Evolutionary conservation across 495 filamentous ascomycete genomes (phyloP), one percentile per base, ranked within the genome.

Genomic region (Parathielavia appendiculata): DNA sequence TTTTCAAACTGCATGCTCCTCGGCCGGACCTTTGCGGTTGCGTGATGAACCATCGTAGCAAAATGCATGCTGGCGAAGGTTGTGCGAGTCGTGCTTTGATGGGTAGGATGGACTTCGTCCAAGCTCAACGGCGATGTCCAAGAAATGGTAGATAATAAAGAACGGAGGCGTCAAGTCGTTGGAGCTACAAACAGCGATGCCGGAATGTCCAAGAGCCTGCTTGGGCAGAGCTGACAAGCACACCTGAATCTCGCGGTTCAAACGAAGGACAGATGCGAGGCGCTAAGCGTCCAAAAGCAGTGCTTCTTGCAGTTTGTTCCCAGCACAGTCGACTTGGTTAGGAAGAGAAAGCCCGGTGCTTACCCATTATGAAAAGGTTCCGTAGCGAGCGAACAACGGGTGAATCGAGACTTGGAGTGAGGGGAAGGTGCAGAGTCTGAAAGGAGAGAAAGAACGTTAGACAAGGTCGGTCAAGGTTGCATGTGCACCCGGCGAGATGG

Each of bases 1-100:
- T 65, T 69, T 47, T 77, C 76, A 54, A 79, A 69, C 56, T 79
- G 76, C 38, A 77, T 70, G 63, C 76, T 78, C 61, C 71, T 71
- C 58, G 72, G 67, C 51, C 75, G 75, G 47, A 65, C 62, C 57
- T 69, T 75, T 59, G 53, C 43, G 12, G 57, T 67, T 56, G 74
- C 75, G 44, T 73, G 54, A 41, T 74, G 72, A 50, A 76, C 66
- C 65, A 77, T 73, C 57, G 74, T 69, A 48, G 68, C 55, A 53
- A 71, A 71, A 56, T 72, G 69, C 73, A 77, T 76, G 64, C 64
- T 66, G 64, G 58, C 41, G 45, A 58, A 54, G 57, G 62, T 61
- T 30, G 69, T 63, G 63, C 54, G 62, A 60, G 56, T 58, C 62
- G 74, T 70, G 71, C 69, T 69, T 63, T 67, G 69, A 68, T 68